A percentile compares a stretch with the other conserved stretches of the same genome.
Evolutionary conservation across 192 early-diverging fungal species (phyloP).

Genomic region (Mortierella hygrophila): DNA sequence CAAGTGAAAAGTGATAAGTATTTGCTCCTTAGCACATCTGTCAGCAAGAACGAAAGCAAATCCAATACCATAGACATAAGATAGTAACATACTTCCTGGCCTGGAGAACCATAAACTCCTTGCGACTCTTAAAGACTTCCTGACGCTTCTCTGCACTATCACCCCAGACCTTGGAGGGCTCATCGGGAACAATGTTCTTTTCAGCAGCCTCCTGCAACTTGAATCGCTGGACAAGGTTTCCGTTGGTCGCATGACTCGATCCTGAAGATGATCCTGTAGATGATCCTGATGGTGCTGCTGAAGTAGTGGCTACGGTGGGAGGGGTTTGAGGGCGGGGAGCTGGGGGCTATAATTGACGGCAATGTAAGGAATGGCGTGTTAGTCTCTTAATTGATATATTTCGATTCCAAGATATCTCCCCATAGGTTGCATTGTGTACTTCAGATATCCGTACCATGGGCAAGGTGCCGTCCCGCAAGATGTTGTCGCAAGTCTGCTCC

Average conservation of each 20-base stretch:
- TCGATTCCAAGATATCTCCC: not conserved
- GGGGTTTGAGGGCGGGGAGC: constrained; percentile 34
- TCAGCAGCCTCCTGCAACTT: constrained; percentile 61
- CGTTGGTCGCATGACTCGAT: constrained; percentile 45
- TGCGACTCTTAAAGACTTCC: constrained; percentile 71
- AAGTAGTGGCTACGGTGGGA: constrained; percentile 49
- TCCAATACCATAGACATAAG: not conserved
- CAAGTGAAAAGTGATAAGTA: not conserved
- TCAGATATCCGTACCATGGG: constrained; percentile 60
- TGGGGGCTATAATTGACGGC: constrained; percentile 25
- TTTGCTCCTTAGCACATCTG: not conserved
- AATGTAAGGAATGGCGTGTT: not conserved
- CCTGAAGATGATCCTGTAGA: constrained; percentile 41
- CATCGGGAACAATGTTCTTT: constrained; percentile 47
- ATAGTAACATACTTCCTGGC: constrained; percentile 71
- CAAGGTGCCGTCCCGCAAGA: constrained; percentile 70
- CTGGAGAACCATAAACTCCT: constrained; percentile 78
- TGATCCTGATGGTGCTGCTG: constrained; percentile 39
- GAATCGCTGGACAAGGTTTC: constrained; percentile 65
- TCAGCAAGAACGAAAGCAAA: not conserved
- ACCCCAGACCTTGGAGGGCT: constrained; percentile 75
- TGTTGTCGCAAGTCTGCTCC: constrained; percentile 85
- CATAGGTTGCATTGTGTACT: not conserved
- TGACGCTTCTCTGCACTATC: constrained; percentile 68
- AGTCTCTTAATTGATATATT: not conserved